Conservation (phyloP, 345 rosid species). For the Rhizophora mangle region DNA sequence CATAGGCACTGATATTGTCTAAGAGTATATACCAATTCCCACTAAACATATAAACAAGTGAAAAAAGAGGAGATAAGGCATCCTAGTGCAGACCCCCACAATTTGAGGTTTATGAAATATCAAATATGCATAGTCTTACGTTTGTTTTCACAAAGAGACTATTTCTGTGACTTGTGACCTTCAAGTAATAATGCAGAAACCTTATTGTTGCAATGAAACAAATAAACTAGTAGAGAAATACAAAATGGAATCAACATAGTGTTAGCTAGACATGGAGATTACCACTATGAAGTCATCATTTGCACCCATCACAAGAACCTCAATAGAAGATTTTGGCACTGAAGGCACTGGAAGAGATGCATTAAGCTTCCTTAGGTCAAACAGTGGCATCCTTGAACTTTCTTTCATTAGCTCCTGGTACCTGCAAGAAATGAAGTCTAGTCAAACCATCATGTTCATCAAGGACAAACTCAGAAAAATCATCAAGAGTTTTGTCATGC, state of each 20-base stretch:
- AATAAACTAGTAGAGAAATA: no score
- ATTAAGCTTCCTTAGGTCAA: slow-evolving; percentile 82
- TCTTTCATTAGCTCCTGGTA: slow-evolving; percentile 76
- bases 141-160: no score
- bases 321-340: slow-evolving; percentile 39
- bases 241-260: background rate
- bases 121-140: no score
- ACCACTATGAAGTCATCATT: slow-evolving; percentile 86
- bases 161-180: no score
- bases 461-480: background rate
- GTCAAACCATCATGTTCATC: slow-evolving; percentile 2
- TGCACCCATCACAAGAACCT: slow-evolving; percentile 72
- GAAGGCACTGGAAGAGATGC: slow-evolving; percentile 83
- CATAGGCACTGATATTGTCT: no score
- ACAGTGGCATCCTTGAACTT: slow-evolving; percentile 71
- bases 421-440: slow-evolving; percentile 35
- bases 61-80: no score
- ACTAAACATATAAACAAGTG: no score
- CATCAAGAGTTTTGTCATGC: background rate
- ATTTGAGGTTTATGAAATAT: no score
- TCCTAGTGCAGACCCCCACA: no score
- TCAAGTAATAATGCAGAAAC: background rate
- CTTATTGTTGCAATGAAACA: background rate
- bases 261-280: slow-evolving; percentile 11
- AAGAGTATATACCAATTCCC: no score